These are phyloP conservation scores for Akanthomyces uredinophilus DNA, from an alignment of 2,329 filamentous ascomycete genomes.

Conservation along the genomic window DNA sequence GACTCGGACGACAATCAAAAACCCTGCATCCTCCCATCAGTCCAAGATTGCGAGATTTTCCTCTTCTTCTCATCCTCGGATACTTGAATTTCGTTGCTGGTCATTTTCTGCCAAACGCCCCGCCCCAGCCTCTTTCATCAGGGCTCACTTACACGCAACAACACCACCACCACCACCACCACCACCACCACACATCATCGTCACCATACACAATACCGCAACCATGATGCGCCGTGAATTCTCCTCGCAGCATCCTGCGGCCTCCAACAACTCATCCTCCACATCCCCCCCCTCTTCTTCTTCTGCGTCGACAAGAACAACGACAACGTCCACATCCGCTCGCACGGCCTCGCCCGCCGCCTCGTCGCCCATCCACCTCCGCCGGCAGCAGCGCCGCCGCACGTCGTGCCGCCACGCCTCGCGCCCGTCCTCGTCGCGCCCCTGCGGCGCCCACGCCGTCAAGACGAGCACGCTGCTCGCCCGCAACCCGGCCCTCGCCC, in stretches of 20 bases:
- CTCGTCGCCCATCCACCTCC: slow-evolving; percentile 22
- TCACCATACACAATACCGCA: not conserved
- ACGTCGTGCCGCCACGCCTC: slow-evolving; percentile 3
- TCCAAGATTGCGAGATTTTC: not conserved
- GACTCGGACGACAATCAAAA: not conserved
- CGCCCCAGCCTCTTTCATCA: not conserved
- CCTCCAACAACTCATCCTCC: slow-evolving; percentile 15
- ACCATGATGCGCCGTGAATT: slow-evolving; percentile 14
- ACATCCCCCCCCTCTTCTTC: slow-evolving; percentile 17
- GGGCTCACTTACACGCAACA: slow-evolving; percentile 9
- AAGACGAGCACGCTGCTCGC: slow-evolving; percentile 32
- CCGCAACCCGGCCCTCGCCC: slow-evolving; percentile 47
- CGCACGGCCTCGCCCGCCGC: slow-evolving; percentile 29
- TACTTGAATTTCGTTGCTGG: not conserved
- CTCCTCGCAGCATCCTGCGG: slow-evolving; percentile 11
- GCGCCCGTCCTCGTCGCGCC: not conserved
- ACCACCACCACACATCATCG: not conserved
- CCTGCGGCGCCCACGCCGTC: slow-evolving; percentile 21
- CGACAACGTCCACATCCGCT: slow-evolving; percentile 18
- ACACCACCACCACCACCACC: not conserved
- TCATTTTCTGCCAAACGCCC: not conserved
- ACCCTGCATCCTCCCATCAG: not conserved
- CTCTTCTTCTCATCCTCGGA: not conserved
- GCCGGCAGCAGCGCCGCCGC: slow-evolving; percentile 8
- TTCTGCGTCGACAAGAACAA: slow-evolving; percentile 10